Base-by-base conservation (phyloP, 2,329 filamentous ascomycete species). In the Apiospora marii region DNA sequence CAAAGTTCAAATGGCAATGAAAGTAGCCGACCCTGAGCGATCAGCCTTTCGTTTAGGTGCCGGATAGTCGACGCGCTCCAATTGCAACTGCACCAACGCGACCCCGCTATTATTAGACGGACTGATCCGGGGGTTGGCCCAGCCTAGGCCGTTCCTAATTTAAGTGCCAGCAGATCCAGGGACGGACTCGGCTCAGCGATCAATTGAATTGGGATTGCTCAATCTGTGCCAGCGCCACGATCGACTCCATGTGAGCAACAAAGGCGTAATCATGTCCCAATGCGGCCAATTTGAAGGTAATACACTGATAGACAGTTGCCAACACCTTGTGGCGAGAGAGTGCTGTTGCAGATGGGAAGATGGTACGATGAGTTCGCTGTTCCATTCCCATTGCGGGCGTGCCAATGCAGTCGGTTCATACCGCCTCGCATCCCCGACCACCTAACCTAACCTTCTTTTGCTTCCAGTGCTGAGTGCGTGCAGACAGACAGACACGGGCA, bases 101-200 rank as follows among this genome's bases (percentile, higher is more conserved):
- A 64, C 58, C 58, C 58, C 58, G 58, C 58, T 64, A 64, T 41
- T 64, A 64, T 64, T 64, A 64, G 58, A 41, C 58, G 58, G 58
- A 41, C 58, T 64, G 58, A 41, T 64, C 58, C 58, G 58, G 58
- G 53, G 30, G 30, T 30, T 64, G 58, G 58, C 19, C 34, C 22
- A 34, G 30, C 16, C 30, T 64, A 64, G 53, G 30, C 19, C 27
- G 30, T 64, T 64, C 30, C 53, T 13, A 64, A 64, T 37, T 64
- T 64, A 64, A 34, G 53, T 34, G 53, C 53, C 5, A 61, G 34
- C 27, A 61, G 53, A 27, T 10, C 14, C 5, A 5, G 19, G 16
- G 51, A 34, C 51, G 13, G 12, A 8, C 51, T 30, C 49, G 49
- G 24, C 30, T n/a, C n/a, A 22, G 22, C 4, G 24, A 53, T 12